Percentiles rank a stretch among this genome's conserved stretches.
Evolutionary conservation across 257 asterid genomes (phyloP).

Genomic region (Primulina tabacum): DNA sequence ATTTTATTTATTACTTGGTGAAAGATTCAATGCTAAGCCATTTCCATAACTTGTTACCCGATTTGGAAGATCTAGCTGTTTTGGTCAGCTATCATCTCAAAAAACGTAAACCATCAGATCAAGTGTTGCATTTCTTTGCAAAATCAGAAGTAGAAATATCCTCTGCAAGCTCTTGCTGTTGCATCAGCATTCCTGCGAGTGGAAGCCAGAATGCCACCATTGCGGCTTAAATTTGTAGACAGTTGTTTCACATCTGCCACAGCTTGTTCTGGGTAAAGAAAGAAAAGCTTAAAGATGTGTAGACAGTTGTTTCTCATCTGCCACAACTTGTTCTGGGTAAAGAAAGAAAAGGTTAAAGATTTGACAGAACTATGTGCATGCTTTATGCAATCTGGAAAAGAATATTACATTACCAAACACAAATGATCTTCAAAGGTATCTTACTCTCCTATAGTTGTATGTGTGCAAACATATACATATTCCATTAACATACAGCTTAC

Average conservation of each 20-base stretch:
- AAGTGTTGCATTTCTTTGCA: not conserved
- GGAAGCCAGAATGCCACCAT: not conserved
- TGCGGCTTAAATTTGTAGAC: not conserved
- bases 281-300: not conserved
- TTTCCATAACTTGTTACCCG: not conserved
- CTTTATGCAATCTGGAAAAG: not conserved
- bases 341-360: not conserved
- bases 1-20: not conserved
- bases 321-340: not conserved
- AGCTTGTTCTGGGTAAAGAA: not conserved
- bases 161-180: not conserved
- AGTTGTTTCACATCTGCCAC: not conserved
- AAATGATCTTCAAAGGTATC: not conserved
- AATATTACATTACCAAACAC: not conserved
- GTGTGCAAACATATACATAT: not conserved
- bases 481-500: not conserved
- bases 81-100: not conserved
- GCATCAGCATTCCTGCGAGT: not conserved
- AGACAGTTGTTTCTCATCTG: not conserved
- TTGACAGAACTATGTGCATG: not conserved
- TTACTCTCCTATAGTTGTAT: not conserved
- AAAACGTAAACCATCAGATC: not conserved
- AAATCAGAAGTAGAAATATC: no score
- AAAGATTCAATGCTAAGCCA: not conserved
- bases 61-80: not conserved